Evolutionary conservation across 2,329 filamentous ascomycete genomes (phyloP).

Genomic region (Phialophora tarda): DNA sequence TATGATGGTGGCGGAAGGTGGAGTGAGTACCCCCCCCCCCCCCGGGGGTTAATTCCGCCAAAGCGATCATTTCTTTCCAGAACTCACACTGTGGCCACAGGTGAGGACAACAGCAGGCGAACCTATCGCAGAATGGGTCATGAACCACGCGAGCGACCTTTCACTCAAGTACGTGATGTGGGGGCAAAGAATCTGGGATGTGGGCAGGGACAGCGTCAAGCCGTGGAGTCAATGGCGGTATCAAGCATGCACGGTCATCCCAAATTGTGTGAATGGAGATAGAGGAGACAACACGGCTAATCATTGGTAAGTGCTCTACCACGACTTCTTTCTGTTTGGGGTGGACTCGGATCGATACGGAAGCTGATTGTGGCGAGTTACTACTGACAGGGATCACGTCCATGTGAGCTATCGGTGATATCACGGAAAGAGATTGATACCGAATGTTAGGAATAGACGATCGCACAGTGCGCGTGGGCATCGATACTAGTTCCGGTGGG

Average conservation of each 20-base stretch:
- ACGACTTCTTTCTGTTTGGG: not conserved
- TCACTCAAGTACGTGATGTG: constrained; percentile 59
- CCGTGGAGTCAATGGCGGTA: constrained; percentile 50
- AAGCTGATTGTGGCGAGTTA: not conserved
- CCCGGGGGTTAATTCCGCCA: not conserved
- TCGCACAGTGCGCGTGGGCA: not conserved
- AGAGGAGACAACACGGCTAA: constrained; percentile 49
- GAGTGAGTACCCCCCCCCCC: constrained; percentile 35
- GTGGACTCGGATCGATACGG: not conserved
- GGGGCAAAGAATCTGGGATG: constrained; percentile 57
- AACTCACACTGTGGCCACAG: constrained; percentile 38
- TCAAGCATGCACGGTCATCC: constrained; percentile 25
- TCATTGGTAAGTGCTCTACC: not conserved
- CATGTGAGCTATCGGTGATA: not conserved
- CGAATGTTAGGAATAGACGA: not conserved
- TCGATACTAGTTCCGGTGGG: not conserved
- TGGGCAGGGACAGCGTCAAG: constrained; percentile 46
- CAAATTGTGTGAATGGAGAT: constrained; percentile 49
- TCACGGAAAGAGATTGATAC: not conserved
- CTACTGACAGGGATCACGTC: not conserved
- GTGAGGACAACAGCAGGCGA: constrained; percentile 48
- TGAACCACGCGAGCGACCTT: constrained; percentile 50
- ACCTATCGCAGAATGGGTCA: constrained; percentile 57
- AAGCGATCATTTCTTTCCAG: not conserved
- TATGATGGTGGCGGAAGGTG: constrained; percentile 42